Evolutionary conservation across 306 rosid genomes (phyloP), one percentile per base, ranked within the genome.

Genomic region (Pachyrhizus erosus): DNA sequence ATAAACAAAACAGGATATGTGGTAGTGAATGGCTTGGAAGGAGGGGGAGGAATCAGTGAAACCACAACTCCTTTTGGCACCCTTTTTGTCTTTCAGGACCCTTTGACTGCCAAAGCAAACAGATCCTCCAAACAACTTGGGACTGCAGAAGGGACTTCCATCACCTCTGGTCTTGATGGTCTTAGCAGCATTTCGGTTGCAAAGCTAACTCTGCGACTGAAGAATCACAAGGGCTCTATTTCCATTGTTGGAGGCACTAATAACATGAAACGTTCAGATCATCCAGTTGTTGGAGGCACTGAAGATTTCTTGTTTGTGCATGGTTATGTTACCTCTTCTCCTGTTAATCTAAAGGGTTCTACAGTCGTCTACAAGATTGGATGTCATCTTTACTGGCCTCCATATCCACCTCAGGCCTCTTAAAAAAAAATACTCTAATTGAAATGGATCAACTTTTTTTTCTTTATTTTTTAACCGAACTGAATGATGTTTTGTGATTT

Each of bases 321-420:
- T 70, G 98, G 96, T 40, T 89, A 88, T 37, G 66, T 92, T 37
- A 92, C 92, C 1, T 85, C 98, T 33, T 91, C 92, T 23, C 96
- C 94, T 0, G 86, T 94, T 48, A 31, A 87, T 84, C 83, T 89
- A 18, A 82, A 37, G 62, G 90, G 94, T 48, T 1, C 80, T 15
- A 88, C 91, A 0, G 90, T 91, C 66, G 75, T 70, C 55, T 92
- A 89, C 82, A 89, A 89, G 93, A 64, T 92, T 42, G 85, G 80
- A 8, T 88, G 91, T 87, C 96, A 91, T 80, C 87, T 94, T 3
- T 94, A 91, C 37, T 94, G 96, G 97, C 98, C 98, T 74, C 97
- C 97, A 11, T 94, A 86, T 84, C 96, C 93, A 21, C 42, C 85
- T 73, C 77, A 27, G 29, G 69, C 74, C 18, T 83, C 88, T 29